Evolutionary conservation across 2,329 filamentous ascomycete species (phyloP).

Genomic region (Penicillium sclerotigenum): DNA sequence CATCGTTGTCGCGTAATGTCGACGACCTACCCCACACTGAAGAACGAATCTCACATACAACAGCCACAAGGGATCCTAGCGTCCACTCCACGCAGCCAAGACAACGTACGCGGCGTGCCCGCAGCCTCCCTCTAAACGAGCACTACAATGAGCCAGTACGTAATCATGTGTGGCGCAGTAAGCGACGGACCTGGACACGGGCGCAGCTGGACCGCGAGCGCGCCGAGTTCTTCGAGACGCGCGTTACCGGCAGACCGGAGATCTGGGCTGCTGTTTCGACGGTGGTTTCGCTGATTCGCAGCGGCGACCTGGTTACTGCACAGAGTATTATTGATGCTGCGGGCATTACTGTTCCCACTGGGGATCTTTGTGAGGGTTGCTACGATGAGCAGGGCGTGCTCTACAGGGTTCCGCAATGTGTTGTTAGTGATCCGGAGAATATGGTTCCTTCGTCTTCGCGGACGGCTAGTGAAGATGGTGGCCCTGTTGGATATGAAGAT

Average conservation of each 20-base stretch:
- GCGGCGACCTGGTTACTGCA: constrained; percentile 62
- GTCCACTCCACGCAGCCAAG: constrained; percentile 7
- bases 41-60: constrained; percentile 3
- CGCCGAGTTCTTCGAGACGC: constrained; percentile 83
- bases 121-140: constrained; percentile 43
- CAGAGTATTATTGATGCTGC: constrained; percentile 78
- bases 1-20: constrained; percentile 34
- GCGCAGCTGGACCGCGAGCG: constrained; percentile 67
- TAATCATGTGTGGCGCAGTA: constrained; percentile 63
- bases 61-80: constrained; percentile 10
- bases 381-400: constrained; percentile 70
- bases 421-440: constrained; percentile 66
- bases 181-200: constrained; percentile 66
- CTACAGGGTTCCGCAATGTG: constrained; percentile 66
- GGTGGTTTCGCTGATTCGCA: constrained; percentile 66
- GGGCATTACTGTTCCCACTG: constrained; percentile 70
- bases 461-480: constrained; percentile 16
- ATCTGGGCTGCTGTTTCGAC: constrained; percentile 74
- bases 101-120: constrained; percentile 13
- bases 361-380: constrained; percentile 66
- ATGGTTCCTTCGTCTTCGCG: constrained; percentile 29
- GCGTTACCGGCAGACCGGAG: constrained; percentile 72
- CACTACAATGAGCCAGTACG: constrained; percentile 69
- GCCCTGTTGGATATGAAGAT: constrained; percentile 15
- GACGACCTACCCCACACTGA: constrained; percentile 21